These are phyloP conservation scores for Aspergillus uvarum DNA, from an alignment of 2,329 filamentous ascomycete genomes.

Conservation along the genomic window DNA sequence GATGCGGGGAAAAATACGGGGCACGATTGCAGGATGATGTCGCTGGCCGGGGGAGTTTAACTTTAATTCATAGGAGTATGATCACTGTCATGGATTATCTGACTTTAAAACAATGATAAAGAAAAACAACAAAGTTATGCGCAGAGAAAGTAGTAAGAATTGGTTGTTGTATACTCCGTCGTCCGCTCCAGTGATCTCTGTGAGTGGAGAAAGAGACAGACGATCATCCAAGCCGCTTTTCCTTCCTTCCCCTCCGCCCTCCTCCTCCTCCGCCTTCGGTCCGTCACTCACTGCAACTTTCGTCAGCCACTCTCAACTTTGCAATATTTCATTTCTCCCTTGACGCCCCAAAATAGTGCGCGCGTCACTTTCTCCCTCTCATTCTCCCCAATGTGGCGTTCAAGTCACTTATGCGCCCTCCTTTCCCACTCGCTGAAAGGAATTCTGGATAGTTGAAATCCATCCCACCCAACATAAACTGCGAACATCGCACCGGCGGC, in stretches of 20 bases:
- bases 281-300: constrained; percentile 6
- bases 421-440: constrained; percentile 38
- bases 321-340: neutral
- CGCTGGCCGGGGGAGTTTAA: neutral
- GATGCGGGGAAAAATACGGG: no score
- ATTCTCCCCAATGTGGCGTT: constrained; percentile 39
- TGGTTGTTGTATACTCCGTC: no score
- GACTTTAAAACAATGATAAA: no score
- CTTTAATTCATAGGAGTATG: no score
- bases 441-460: constrained; percentile 35
- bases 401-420: constrained; percentile 36
- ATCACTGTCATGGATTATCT: no score
- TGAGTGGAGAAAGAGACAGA: no score
- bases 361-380: constrained; percentile 7
- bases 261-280: constrained; percentile 6
- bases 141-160: no score
- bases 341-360: constrained; percentile 15
- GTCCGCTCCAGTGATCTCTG: no score
- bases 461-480: constrained; percentile 16
- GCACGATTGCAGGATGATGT: neutral
- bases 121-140: no score
- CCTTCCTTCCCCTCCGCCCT: neutral
- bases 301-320: constrained; percentile 7
- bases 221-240: neutral
- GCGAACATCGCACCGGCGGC: constrained; percentile 18